Evolutionary conservation across 805 yeast species (phyloP), one percentile per base, ranked within the genome.

Genomic region (Zygotorulaspora chibaensis): DNA sequence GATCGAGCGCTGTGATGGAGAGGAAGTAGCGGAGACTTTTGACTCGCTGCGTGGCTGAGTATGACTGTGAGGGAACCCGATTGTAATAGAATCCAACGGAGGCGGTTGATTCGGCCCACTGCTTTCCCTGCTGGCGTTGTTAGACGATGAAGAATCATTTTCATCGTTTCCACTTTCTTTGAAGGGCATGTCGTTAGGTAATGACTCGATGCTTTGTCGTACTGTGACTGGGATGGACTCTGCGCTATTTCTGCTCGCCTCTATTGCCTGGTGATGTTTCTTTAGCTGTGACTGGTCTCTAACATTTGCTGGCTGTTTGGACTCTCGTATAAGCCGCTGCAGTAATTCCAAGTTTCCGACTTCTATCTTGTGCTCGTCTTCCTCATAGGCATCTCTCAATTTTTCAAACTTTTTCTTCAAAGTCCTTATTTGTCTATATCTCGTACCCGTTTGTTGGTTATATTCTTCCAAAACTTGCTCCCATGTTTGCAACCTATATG

Each of bases 391-490:
- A 3, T 51, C 56, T 27, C 50, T 49, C 34, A 65, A 35, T 43
- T 56, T 61, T 13, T 58, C 60, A 35, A 61, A 63, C 31, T 63
- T 52, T 8, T 48, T 57, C 50, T 55, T 59, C 25, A 65, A 29
- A 2, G 68, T 63, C 23, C 68, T 55, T 23, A 54, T 53, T 40
- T 64, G 68, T 29, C 56, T 57, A 30, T 61, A 61, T 8, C 46
- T 46, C 9, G 51, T 48, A 10, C 55, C 61, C 2, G 62, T 53
- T 11, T 35, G 38, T 2, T 34, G 13, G 47, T 63, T 65, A 42
- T 59, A 65, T 25, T 55, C 56, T 13, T 52, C 44, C 27, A 63
- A 38, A 20, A 65, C 51, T 15, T 42, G 45, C 3, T 46, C 41
- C 69, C 69, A 65, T 7, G 63, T 56, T 11, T 52, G 52, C 42